Conservation (phyloP, 768 basidiomycete species). For the Collybia nuda region DNA sequence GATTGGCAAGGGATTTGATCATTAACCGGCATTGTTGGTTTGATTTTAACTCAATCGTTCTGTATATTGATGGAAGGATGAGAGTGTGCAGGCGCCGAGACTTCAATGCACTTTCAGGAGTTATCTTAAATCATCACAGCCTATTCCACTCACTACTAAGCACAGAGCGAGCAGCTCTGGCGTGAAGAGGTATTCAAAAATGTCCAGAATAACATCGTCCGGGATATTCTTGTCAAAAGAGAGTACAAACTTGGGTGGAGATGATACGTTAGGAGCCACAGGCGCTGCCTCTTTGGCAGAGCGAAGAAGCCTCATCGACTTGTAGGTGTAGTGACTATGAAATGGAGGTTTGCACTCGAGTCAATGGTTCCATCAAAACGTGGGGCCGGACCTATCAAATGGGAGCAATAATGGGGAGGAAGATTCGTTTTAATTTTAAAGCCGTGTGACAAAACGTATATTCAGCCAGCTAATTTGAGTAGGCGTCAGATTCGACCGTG, state of each 20-base stretch:
- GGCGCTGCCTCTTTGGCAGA: not conserved
- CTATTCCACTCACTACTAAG: not conserved
- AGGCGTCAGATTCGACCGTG: too few species aligned
- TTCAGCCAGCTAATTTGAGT: too few species aligned
- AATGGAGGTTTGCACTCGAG: too few species aligned
- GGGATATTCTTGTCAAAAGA: not conserved
- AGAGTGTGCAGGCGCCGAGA: conserved; percentile 5
- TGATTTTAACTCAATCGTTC: conserved; percentile 11
- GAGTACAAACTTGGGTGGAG: not conserved
- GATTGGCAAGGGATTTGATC: conserved; percentile 1
- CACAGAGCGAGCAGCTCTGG: conserved; percentile 2
- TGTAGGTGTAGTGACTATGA: too few species aligned
- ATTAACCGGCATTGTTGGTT: conserved; percentile 5
- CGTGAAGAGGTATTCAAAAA: not conserved
- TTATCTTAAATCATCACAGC: too few species aligned
- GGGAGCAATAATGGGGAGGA: too few species aligned
- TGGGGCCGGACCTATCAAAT: too few species aligned
- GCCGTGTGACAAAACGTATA: too few species aligned
- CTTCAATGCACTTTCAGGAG: not conserved
- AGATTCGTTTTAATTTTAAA: too few species aligned
- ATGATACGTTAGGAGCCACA: not conserved
- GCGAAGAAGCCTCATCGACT: not conserved
- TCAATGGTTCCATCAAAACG: too few species aligned
- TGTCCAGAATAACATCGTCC: conserved; percentile 6
- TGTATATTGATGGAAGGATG: conserved; percentile 10